phyloP scores from a whole-genome alignment of 257 asterid genomes.

The Petrea volubilis region DNA sequence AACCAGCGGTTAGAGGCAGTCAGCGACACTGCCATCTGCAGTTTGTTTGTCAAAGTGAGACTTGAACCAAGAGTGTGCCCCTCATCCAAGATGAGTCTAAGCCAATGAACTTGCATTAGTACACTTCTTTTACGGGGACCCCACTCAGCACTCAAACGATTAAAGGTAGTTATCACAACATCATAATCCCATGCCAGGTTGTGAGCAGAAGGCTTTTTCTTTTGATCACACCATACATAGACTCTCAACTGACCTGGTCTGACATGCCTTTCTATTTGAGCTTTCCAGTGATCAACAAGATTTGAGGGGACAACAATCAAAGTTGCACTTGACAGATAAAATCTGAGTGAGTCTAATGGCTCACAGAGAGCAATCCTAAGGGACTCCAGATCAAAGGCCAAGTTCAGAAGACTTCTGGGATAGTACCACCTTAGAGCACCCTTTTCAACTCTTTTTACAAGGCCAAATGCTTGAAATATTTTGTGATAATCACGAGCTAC shows the following conservation, averaged over 20 bases:
- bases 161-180: constrained; percentile 91
- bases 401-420: constrained; percentile 67
- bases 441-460: constrained; percentile 62
- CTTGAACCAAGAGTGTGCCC: constrained; percentile 99
- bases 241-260: constrained; percentile 79
- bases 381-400: constrained; percentile 85
- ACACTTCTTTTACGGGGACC: constrained; percentile 73
- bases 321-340: constrained; percentile 84
- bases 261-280: constrained; percentile 85
- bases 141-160: constrained; percentile 97
- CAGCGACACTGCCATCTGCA: constrained; percentile 87
- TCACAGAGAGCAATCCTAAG: constrained; percentile 84
- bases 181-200: constrained; percentile 95
- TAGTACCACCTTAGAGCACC: constrained; percentile 75
- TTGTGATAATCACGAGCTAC: constrained; percentile 63
- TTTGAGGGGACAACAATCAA: constrained; percentile 88
- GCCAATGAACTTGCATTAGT: constrained; percentile 95
- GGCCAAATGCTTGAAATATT: constrained; percentile 90
- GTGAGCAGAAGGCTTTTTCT: constrained; percentile 77
- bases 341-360: constrained; percentile 76
- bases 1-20: constrained; percentile 90
- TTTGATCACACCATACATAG: constrained; percentile 83
- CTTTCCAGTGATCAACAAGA: constrained; percentile 93
- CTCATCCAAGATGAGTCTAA: constrained; percentile 89
- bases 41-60: constrained; percentile 82